Evolutionary conservation across 805 yeast species (phyloP), one percentile per base, ranked within the genome.

Genomic region (Gaillardinia entomophila): DNA sequence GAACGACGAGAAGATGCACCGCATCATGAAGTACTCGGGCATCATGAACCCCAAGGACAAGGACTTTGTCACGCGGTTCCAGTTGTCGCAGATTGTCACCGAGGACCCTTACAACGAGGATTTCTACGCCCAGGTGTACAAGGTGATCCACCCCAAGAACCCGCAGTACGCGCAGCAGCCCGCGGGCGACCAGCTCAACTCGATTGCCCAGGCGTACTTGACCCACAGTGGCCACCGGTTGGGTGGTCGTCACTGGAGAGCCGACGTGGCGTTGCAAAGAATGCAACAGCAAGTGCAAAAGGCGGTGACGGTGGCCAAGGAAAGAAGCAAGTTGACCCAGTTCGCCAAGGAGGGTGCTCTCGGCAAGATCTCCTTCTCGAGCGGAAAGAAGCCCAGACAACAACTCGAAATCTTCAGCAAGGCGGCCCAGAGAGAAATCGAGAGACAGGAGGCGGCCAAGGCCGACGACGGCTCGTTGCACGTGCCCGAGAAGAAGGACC

Each of bases 221-320:
- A 92, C 86, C 50, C 94, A 83, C 55, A 81, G 95, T 37, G 95
- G 96, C 32, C 95, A 86, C 60, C 76, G 92, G 60, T 66, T 85
- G 35, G 95, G 95, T 48, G 94, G 94, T 32, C 77, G 88, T 56
- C 69, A 78, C 41, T 82, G 79, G 60, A 71, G 90, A 55, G 90
- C 89, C 6, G 95, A 86, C 57, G 79, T 87, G 43, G 96, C 96
- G 1, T 71, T 89, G 49, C 96, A 86, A 66, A 80, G 97, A 69
- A 86, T 92, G 96, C 97, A 90, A 63, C 96, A 88, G 56, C 97
- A 90, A 65, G 96, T 90, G 33, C 94, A 88, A 52, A 86, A 84
- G 50, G 97, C 97, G 12, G 97, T 90, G 12, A 84, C 90, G 34
- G 90, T 86, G 25, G 98, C 97, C 16, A 85, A 86, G 54, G 96